A percentile compares a stretch with the other conserved stretches of the same genome.
phyloP scores from a whole-genome alignment of 2,329 filamentous ascomycete genomes.

The Macrophomina pseudophaseolina region DNA sequence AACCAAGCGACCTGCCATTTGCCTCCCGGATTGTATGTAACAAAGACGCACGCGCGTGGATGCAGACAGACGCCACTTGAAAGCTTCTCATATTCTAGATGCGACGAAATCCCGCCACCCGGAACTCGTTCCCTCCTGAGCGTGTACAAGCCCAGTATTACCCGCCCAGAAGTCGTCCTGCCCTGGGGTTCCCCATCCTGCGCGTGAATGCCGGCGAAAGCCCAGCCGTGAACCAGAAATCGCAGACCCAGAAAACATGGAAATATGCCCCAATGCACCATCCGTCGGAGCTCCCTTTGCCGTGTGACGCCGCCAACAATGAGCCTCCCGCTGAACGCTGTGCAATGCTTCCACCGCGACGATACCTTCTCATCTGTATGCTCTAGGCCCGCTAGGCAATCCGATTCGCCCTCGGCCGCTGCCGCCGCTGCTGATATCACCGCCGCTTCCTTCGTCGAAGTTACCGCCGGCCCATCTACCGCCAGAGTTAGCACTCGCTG shows the following conservation, averaged over 20 bases:
- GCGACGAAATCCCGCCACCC: background rate
- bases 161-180: background rate
- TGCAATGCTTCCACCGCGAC: constrained; percentile 11
- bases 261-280: constrained; percentile 10
- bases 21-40: no score
- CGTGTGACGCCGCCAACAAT: constrained; percentile 20
- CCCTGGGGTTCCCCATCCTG: background rate
- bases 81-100: constrained; percentile 1
- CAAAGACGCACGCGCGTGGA: no score
- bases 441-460: constrained; percentile 6
- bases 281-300: constrained; percentile 15
- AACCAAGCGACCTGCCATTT: no score
- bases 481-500: constrained; percentile 21
- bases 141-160: constrained; percentile 16
- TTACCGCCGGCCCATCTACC: constrained; percentile 21
- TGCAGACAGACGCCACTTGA: background rate
- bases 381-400: constrained; percentile 26
- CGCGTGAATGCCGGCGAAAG: constrained; percentile 9
- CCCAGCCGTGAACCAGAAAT: constrained; percentile 9
- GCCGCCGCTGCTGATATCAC: background rate
- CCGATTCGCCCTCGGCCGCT: constrained; percentile 5
- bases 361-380: constrained; percentile 9
- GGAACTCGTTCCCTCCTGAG: background rate
- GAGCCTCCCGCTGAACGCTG: constrained; percentile 25
- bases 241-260: constrained; percentile 17